A percentile compares a stretch with the other conserved stretches of the same genome.
Evolutionary conservation across 2,329 filamentous ascomycete genomes (phyloP).

Genomic region (Thyridium curvatum): DNA sequence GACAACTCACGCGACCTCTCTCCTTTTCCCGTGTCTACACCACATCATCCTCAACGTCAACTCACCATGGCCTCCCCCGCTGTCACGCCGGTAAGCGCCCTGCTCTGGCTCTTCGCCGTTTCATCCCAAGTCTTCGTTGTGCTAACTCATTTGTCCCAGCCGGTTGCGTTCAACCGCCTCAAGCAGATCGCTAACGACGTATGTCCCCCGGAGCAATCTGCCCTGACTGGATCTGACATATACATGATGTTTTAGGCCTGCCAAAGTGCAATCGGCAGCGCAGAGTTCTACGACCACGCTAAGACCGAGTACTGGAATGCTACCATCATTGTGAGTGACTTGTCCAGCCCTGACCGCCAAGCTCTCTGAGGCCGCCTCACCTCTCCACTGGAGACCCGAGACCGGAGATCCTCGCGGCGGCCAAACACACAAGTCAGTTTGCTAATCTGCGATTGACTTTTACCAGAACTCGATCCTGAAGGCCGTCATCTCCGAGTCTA

Average conservation of each 20-base stretch:
- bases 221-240: slow-evolving; percentile 8
- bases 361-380: slow-evolving; percentile 8
- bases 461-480: slow-evolving; percentile 68
- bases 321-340: slow-evolving; percentile 71
- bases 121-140: not conserved
- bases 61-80: slow-evolving; percentile 11
- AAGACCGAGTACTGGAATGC: slow-evolving; percentile 87
- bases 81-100: not conserved
- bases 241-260: slow-evolving; percentile 60
- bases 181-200: slow-evolving; percentile 84
- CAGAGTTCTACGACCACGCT: slow-evolving; percentile 79
- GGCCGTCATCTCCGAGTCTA: slow-evolving; percentile 69
- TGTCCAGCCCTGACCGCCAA: slow-evolving; percentile 1
- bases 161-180: slow-evolving; percentile 68
- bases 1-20: not conserved
- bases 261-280: slow-evolving; percentile 65
- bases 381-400: not conserved
- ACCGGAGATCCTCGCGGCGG: too few relatives aligned
- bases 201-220: slow-evolving; percentile 24
- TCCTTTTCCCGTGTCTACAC: too few relatives aligned
- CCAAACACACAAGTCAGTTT: too few relatives aligned
- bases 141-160: slow-evolving; percentile 41
- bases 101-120: not conserved
- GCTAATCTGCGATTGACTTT: slow-evolving; percentile 3
- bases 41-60: too few relatives aligned